These are phyloP conservation scores for Escallonia herrerae DNA, from an alignment of 129 eudicot species.

Conservation along the genomic window DNA sequence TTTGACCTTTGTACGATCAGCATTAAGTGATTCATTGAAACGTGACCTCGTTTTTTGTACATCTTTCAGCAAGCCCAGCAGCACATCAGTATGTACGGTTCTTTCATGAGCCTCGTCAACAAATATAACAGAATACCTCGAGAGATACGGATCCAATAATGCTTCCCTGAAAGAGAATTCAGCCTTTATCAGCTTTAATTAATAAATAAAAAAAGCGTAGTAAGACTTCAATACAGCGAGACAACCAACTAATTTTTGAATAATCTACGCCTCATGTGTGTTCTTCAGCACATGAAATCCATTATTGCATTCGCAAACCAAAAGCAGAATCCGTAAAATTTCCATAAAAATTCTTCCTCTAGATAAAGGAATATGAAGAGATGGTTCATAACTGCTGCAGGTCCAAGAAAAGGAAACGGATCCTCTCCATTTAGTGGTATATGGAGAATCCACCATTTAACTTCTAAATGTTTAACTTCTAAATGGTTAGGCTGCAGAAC, in stretches of 20 bases:
- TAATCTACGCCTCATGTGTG: too few relatives aligned
- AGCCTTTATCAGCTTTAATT: constrained; percentile 11
- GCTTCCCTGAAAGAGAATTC: constrained; percentile 69
- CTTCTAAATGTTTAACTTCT: too few relatives aligned
- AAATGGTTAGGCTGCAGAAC: too few relatives aligned
- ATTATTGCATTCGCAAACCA: too few relatives aligned
- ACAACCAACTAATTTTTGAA: not conserved
- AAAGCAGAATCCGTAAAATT: too few relatives aligned
- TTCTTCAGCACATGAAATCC: too few relatives aligned
- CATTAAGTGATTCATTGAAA: constrained; percentile 7
- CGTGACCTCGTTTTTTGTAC: constrained; percentile 65
- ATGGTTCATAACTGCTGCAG: too few relatives aligned
- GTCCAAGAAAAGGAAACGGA: too few relatives aligned
- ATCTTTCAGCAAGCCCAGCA: constrained; percentile 79
- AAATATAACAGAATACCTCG: constrained; percentile 80
- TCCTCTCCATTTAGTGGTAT: too few relatives aligned
- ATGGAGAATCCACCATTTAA: too few relatives aligned
- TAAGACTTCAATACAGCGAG: not conserved
- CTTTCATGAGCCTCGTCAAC: constrained; percentile 99
- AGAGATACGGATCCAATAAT: constrained; percentile 80
- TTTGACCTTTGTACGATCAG: constrained; percentile 20
- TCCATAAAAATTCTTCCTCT: too few relatives aligned
- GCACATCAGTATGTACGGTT: constrained; percentile 92
- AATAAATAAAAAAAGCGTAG: not conserved
- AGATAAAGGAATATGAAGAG: too few relatives aligned